Conservation (phyloP, 75 land plant genomes). For the Pinus tabuliformis region DNA sequence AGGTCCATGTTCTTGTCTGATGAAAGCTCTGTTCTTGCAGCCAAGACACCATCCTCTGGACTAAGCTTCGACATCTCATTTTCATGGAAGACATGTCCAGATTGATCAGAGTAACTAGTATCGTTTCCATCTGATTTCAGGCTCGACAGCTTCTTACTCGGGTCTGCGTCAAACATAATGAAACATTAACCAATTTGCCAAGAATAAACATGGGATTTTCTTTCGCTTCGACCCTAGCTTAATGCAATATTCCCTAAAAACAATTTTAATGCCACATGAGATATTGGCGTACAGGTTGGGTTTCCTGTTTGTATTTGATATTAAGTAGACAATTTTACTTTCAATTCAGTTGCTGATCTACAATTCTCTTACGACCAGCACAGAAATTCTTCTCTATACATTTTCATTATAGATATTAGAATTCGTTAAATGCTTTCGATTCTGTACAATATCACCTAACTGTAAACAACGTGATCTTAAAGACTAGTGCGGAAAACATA, state of each 20-base stretch:
- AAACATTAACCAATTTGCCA: neutral
- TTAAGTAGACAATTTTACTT: neutral
- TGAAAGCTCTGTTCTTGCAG: neutral
- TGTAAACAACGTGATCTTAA: neutral
- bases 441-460: neutral
- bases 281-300: neutral
- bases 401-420: neutral
- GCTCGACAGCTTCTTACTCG: neutral
- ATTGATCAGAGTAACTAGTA: neutral
- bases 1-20: neutral
- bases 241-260: neutral
- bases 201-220: neutral
- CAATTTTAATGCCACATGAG: neutral
- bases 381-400: no score
- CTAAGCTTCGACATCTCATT: neutral
- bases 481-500: neutral
- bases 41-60: neutral
- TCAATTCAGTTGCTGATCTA: neutral
- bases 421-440: neutral
- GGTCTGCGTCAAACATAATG: neutral
- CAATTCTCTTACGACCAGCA: neutral
- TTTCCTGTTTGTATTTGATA: neutral
- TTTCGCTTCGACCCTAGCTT: neutral
- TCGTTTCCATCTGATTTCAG: neutral
- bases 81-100: neutral